phyloP scores from a whole-genome alignment of 768 basidiomycete species.

The Hydnomerulius pinastri region DNA sequence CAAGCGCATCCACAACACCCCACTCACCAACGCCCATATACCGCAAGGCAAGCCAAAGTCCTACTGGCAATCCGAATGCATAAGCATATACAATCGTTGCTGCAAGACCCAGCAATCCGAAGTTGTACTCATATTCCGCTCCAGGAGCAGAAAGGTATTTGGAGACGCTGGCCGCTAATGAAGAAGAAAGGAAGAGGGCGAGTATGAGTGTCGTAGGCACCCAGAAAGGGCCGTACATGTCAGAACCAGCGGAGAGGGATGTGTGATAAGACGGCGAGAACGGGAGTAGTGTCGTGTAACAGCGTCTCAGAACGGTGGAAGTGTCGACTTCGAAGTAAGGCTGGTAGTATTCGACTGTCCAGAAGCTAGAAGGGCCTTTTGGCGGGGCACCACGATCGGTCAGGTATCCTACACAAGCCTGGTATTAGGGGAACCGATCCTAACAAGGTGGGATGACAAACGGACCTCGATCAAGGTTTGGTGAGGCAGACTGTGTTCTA shows the following conservation, averaged over 20 bases:
- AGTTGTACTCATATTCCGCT: constrained; percentile 74
- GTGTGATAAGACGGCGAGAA: constrained; percentile 62
- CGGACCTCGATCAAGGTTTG: constrained; percentile 54
- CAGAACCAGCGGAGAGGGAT: constrained; percentile 53
- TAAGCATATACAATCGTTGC: constrained; percentile 86
- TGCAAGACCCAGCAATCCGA: constrained; percentile 80
- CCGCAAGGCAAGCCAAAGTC: constrained; percentile 82
- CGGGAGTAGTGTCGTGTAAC: constrained; percentile 80
- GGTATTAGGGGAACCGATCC: background rate
- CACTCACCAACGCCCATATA: constrained; percentile 91
- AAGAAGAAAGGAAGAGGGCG: constrained; percentile 90
- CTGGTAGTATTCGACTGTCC: constrained; percentile 86
- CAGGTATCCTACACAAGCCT: constrained; percentile 55
- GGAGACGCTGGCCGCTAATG: constrained; percentile 84
- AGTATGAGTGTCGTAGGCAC: constrained; percentile 94
- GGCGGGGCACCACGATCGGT: constrained; percentile 49
- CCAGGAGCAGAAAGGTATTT: constrained; percentile 74
- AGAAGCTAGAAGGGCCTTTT: constrained; percentile 60
- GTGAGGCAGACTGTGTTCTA: constrained; percentile 24
- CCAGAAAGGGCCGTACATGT: constrained; percentile 96
- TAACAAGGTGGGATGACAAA: constrained; percentile 5
- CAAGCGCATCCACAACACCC: constrained; percentile 80
- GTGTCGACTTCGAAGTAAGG: constrained; percentile 90
- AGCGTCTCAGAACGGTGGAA: constrained; percentile 70
- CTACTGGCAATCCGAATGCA: constrained; percentile 76